A percentile compares a stretch with the other conserved stretches of the same genome.
Evolutionary conservation across 192 early-diverging fungal genomes (phyloP).

Genomic region (Coemansia sp.): DNA sequence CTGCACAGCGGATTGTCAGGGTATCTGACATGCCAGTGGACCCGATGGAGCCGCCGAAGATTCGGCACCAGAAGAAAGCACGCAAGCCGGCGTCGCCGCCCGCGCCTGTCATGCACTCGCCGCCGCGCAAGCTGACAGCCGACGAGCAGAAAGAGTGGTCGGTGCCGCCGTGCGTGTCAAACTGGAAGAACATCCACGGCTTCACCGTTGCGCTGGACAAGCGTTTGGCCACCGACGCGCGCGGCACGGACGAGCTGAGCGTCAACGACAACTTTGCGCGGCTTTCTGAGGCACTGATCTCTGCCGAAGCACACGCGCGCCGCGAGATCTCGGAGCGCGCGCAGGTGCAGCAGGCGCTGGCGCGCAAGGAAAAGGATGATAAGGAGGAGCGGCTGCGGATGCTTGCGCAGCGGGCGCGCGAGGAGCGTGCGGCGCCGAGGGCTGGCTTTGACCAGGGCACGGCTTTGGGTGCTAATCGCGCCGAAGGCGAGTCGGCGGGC

Average conservation of each 20-base stretch:
- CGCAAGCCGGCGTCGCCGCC: constrained; percentile 85
- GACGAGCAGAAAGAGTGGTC: constrained; percentile 97
- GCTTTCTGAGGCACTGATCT: constrained; percentile 88
- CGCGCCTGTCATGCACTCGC: constrained; percentile 97
- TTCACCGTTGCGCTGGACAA: constrained; percentile 99
- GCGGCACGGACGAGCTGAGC: constrained; percentile 84
- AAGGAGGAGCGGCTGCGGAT: constrained; percentile 87
- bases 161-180: constrained; percentile 98
- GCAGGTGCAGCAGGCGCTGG: constrained; percentile 87
- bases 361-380: constrained; percentile 89
- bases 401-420: constrained; percentile 92
- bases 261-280: constrained; percentile 98
- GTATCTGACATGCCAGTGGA: constrained; percentile 95
- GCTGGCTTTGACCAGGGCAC: too few relatives aligned
- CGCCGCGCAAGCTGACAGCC: constrained; percentile 92
- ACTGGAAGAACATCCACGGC: constrained; percentile 99
- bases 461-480: too few relatives aligned
- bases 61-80: constrained; percentile 90
- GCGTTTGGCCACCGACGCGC: constrained; percentile 94
- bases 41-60: constrained; percentile 93
- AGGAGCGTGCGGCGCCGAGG: constrained; percentile 65
- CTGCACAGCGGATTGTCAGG: constrained; percentile 84
- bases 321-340: constrained; percentile 91
- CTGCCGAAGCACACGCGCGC: constrained; percentile 91
- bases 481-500: background rate